Evolutionary conservation across 345 rosid species (phyloP).

Genomic region (Lenwebbia sp.): DNA sequence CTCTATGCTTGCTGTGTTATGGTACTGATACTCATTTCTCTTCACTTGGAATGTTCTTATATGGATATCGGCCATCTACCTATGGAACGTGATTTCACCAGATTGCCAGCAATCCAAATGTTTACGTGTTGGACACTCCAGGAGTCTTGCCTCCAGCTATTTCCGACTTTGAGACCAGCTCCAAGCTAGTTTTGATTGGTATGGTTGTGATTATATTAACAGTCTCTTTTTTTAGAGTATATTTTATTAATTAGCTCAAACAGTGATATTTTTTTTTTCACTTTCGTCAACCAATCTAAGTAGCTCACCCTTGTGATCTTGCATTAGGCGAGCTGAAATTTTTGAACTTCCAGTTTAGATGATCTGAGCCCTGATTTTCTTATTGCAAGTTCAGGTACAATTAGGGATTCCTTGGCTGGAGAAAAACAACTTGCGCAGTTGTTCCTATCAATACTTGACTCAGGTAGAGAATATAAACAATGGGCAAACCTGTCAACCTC

Average conservation of each 20-base stretch:
- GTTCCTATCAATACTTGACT: constrained; percentile 51
- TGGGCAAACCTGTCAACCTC: constrained; percentile 37
- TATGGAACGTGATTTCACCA: not conserved
- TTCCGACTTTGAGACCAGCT: constrained; percentile 41
- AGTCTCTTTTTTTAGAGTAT: not conserved
- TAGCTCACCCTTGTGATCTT: not conserved
- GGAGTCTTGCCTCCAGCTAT: constrained; percentile 60
- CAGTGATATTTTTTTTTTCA: not conserved
- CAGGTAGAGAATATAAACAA: constrained; percentile 48
- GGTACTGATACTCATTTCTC: not conserved
- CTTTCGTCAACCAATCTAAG: not conserved
- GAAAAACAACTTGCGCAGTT: constrained; percentile 42
- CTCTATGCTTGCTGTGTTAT: not conserved
- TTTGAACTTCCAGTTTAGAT: not conserved
- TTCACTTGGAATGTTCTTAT: not conserved
- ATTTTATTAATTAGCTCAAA: not conserved
- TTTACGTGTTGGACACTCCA: constrained; percentile 77
- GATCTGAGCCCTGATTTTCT: not conserved
- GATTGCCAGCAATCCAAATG: constrained; percentile 80
- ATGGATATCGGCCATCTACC: not conserved
- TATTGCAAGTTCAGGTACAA: constrained; percentile 44
- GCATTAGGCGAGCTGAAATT: not conserved
- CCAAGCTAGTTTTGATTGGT: constrained; percentile 86
- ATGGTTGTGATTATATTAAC: not conserved
- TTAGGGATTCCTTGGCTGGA: constrained; percentile 38